Base-by-base conservation (phyloP, 106 monocot species). In the Dioscorea zingiberensis region DNA sequence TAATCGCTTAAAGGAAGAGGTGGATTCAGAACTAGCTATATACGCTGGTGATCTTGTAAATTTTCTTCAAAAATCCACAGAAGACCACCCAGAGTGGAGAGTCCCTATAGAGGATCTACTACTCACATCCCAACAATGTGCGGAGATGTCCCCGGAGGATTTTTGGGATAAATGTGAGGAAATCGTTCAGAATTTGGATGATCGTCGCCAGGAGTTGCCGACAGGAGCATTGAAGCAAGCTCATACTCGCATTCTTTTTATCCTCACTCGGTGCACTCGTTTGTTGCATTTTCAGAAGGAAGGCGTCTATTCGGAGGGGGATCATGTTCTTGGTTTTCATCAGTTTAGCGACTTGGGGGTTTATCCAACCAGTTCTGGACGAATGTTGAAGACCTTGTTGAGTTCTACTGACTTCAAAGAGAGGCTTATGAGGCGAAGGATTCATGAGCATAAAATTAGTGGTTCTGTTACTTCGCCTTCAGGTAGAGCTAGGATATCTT, bases 291-390 rank as follows among this genome's bases (percentile, higher is more conserved):
- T 93, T 49, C 92, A 85, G 21, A 89, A 93, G 71, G 98, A 84
- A 32, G 74, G 76, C 17, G 68, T 44, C 12, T 81, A 58, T 28
- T 67, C 67, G 0, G 76, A 74, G 49, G 68, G 66, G 15, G 80
- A 85, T 10, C 86, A 89, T 71, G 73, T 78, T 65, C 84, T 93
- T 55, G 75, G 80, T 1, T 73, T 86, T 60, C 89, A 98, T 62
- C 98, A 98, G 66, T 76, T 89, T 18, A 98, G 98, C 48, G 98
- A 98, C 54, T 66, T 98, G 48, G 98, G 98, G 15, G 76, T 88
- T 47, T 98, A 92, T 72, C 82, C 93, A 15, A 67, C 69, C 2
- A 71, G 74, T 7, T 60, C 66, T 11, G 48, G 59, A 4, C 68
- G 73, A 3, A 73, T 62, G n/a, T 48, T 74, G 17, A 91, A 73